Percentiles rank a stretch among this genome's conserved stretches.
Evolutionary conservation across 306 rosid species (phyloP).

Genomic region (Casuarina equisetifolia): DNA sequence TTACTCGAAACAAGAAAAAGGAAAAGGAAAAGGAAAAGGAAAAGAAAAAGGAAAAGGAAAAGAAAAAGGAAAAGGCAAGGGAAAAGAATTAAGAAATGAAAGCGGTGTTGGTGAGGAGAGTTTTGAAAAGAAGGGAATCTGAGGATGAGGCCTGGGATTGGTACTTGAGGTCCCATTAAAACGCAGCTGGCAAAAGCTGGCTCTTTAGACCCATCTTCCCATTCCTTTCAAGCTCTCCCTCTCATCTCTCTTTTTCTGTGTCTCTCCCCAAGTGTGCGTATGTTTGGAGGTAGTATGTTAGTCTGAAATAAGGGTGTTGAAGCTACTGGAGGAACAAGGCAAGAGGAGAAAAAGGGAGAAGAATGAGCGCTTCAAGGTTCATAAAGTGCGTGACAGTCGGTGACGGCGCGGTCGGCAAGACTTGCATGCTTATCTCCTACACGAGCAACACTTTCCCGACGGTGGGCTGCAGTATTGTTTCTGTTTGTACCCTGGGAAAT

Average conservation of each 20-base stretch:
- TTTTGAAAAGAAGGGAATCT: not conserved
- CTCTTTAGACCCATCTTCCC: conserved; percentile 38
- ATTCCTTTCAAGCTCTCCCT: not conserved
- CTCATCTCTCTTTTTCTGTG: not conserved
- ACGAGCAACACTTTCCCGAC: conserved; percentile 98
- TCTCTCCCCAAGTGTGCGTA: conserved; percentile 26
- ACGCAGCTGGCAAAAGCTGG: conserved; percentile 72
- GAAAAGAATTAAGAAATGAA: too few species aligned
- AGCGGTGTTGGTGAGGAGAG: not conserved
- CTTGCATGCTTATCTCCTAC: conserved; percentile 97
- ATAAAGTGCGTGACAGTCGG: conserved; percentile 96
- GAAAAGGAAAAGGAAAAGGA: too few species aligned
- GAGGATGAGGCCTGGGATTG: conserved; percentile 30
- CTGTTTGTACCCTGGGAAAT: conserved; percentile 21
- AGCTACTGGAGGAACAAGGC: conserved; percentile 15
- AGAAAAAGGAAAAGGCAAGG: too few species aligned
- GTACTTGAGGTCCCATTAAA: conserved; percentile 25
- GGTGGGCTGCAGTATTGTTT: conserved; percentile 36
- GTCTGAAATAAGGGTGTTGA: conserved; percentile 40
- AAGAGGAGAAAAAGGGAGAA: not conserved
- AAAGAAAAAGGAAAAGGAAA: too few species aligned
- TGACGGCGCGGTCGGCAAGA: conserved; percentile 96
- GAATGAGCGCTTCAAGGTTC: conserved; percentile 92
- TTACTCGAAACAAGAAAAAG: not conserved
- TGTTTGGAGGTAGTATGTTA: conserved; percentile 20